phyloP scores from a whole-genome alignment of 169 alveolate genomes.

The Plasmodium gonderi region DNA sequence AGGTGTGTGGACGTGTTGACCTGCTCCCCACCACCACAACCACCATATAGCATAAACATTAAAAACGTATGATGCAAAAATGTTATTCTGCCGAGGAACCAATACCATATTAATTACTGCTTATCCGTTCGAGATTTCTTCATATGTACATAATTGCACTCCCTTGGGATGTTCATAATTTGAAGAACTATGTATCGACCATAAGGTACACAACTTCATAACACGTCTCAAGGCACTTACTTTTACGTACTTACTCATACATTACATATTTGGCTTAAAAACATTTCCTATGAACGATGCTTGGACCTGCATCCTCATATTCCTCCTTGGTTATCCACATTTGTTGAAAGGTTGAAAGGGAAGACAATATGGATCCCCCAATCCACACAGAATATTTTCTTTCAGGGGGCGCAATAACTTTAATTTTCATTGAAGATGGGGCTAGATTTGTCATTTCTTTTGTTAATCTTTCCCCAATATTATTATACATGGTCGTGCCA shows the following conservation, averaged over 20 bases:
- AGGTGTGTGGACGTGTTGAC: not conserved
- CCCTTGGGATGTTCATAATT: not conserved
- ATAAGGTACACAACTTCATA: not conserved
- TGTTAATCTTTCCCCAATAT: conserved; percentile 97
- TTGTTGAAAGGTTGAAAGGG: conserved; percentile 96
- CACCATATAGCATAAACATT: not conserved
- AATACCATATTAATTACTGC: not conserved
- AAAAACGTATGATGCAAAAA: not conserved
- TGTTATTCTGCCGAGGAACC: not conserved
- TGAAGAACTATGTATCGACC: not conserved
- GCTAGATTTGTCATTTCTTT: conserved; percentile 97
- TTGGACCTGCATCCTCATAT: conserved; percentile 98
- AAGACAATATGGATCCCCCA: conserved; percentile 98
- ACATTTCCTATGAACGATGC: conserved; percentile 98
- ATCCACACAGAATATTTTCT: conserved; percentile 98
- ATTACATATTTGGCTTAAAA: conserved; percentile 80
- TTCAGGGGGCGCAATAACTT: conserved; percentile 99
- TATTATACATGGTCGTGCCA: conserved; percentile 97
- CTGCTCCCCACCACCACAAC: too few species aligned
- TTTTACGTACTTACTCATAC: not conserved
- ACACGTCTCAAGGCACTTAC: not conserved
- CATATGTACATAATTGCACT: not conserved
- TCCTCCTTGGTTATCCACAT: conserved; percentile 99
- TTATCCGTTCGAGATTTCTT: not conserved
- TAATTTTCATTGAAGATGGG: conserved; percentile 97